Percentiles rank a stretch among this genome's conserved stretches.
phyloP scores from a whole-genome alignment of 495 filamentous ascomycete genomes.

The Evansstolkia leycettana region DNA sequence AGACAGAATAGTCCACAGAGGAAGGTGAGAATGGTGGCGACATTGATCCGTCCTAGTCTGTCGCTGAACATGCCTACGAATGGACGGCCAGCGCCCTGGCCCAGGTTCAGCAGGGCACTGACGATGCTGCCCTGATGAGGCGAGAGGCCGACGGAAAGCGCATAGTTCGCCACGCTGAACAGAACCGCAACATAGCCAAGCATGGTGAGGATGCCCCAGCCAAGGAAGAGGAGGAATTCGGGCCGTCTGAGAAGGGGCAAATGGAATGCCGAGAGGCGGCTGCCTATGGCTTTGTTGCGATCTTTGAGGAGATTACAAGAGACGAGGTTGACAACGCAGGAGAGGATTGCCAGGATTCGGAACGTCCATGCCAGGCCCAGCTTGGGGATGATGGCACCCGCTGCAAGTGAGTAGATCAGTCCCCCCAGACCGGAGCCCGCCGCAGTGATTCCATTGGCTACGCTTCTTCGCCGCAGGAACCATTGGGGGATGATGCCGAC shows the following conservation, averaged over 20 bases:
- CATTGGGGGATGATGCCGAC: conserved; percentile 66
- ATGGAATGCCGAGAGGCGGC: conserved; percentile 52
- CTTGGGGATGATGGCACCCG: conserved; percentile 42
- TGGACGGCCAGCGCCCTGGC: conserved; percentile 57
- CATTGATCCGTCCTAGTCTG: conserved; percentile 57
- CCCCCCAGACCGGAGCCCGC: conserved; percentile 69
- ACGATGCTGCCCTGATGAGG: conserved; percentile 56
- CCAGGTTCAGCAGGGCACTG: conserved; percentile 60
- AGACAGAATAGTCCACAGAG: conserved; percentile 54
- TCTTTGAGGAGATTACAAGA: conserved; percentile 53
- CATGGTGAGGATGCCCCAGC: conserved; percentile 59
- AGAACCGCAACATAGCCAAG: conserved; percentile 66
- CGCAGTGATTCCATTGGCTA: conserved; percentile 63
- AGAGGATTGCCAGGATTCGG: conserved; percentile 56
- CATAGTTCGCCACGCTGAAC: conserved; percentile 67
- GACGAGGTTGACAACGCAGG: conserved; percentile 49
- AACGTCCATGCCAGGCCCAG: conserved; percentile 61
- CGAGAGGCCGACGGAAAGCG: conserved; percentile 51
- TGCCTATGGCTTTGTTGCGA: conserved; percentile 56
- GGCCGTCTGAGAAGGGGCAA: conserved; percentile 43
- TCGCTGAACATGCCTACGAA: conserved; percentile 67
- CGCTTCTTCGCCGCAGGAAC: conserved; percentile 56
- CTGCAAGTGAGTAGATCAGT: conserved; percentile 42
- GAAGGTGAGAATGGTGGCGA: conserved; percentile 52
- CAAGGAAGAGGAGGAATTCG: conserved; percentile 51